Evolutionary conservation across 306 rosid genomes (phyloP).

Genomic region (Citrullus colocynthis): DNA sequence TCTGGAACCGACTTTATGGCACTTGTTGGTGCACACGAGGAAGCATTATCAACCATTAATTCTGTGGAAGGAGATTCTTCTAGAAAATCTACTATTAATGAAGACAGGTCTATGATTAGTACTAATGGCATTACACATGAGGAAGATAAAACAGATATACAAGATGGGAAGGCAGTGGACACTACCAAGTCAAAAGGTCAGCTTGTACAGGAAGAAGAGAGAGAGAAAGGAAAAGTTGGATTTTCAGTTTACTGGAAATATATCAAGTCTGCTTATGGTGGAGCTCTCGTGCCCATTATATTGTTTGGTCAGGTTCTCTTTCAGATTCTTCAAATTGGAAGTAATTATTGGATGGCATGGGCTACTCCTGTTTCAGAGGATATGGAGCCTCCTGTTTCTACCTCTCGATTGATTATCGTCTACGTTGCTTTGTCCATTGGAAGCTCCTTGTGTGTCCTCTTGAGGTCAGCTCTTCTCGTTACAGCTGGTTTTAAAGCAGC

Average conservation of each 20-base stretch:
- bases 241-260: constrained; percentile 62
- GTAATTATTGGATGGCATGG: constrained; percentile 96
- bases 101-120: constrained; percentile 13
- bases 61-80: constrained; percentile 21
- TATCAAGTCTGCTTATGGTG: constrained; percentile 60
- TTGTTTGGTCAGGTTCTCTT: constrained; percentile 50
- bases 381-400: constrained; percentile 29
- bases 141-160: constrained; percentile 18
- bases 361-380: constrained; percentile 66
- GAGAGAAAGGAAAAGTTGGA: constrained; percentile 77
- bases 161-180: constrained; percentile 26
- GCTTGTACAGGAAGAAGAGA: constrained; percentile 86
- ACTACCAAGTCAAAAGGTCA: constrained; percentile 36
- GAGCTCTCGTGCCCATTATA: constrained; percentile 70
- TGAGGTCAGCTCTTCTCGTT: constrained; percentile 29
- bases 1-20: constrained; percentile 64
- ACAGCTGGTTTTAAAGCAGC: constrained; percentile 63
- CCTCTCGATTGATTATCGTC: constrained; percentile 36
- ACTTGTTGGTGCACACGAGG: constrained; percentile 75
- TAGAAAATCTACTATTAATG: constrained; percentile 13
- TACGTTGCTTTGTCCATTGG: constrained; percentile 60
- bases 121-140: constrained; percentile 17
- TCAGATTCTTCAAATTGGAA: constrained; percentile 72
- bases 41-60: constrained; percentile 58
- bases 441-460: constrained; percentile 48